Base-by-base conservation (phyloP, 345 rosid genomes). In the Hibiscus trionum region DNA sequence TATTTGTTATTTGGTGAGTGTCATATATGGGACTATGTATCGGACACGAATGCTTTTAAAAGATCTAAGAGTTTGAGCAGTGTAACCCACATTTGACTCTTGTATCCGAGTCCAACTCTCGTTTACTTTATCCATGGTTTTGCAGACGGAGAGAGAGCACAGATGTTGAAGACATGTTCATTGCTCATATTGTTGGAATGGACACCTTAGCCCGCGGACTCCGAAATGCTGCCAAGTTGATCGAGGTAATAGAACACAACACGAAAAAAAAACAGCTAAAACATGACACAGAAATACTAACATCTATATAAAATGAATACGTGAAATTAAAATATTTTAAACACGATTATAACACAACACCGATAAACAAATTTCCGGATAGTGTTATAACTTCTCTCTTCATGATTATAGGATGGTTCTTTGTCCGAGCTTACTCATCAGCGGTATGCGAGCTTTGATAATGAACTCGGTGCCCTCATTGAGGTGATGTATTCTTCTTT, bases 131-230 rank as follows among this genome's bases (percentile, higher is more conserved):
- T 69, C 50, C 11, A 11, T 3, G 52, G 58, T 56, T 26, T 59
- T 76, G 24, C 77, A 94, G 98, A 77, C 84, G 97, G 77, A 88
- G 97, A 84, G 99, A 95, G 81, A 92, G 99, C 78, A 95, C 89
- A 31, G 97, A 95, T 29, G 97, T 92, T 24, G 96, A 95, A 78
- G 99, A 95, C 78, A 61, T 95, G 72, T 95, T 95, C 86, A 87
- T 92, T 70, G 89, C 93, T 79, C 88, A 95, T 75, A 86, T 95
- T 70, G 46, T 80, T 64, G 99, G 99, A 68, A 95, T 92, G 97
- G 99, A 92, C 76, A 90, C 99, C 59, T 70, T 89, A 77, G 97
- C 96, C 64, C 90, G 96, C 29, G 99, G 99, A 61, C 82, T 95
- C 17, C 85, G 88, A 74, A 92, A 84, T 76, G 97, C 92, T 39